Percentiles rank a stretch among this genome's conserved stretches.
These are phyloP conservation scores for Monotropa hypopitys DNA, from an alignment of 179 eudicot species.

Conservation along the genomic window DNA sequence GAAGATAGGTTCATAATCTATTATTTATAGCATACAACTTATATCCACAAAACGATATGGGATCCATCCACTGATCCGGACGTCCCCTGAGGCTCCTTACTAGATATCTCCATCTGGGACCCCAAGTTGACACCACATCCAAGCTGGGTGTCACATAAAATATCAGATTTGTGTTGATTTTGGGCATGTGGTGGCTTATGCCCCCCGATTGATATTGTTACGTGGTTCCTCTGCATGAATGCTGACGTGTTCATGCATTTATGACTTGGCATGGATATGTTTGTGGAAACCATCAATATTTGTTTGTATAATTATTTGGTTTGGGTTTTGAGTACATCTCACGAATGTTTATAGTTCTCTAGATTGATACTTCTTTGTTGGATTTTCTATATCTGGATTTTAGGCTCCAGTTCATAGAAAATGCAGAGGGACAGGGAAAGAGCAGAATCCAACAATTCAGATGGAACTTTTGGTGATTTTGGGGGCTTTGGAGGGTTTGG, in stretches of 20 bases:
- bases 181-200: neutral
- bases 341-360: neutral
- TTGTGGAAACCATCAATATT: neutral
- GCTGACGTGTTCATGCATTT: neutral
- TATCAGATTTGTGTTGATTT: neutral
- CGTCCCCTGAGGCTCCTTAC: no score
- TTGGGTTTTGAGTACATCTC: neutral
- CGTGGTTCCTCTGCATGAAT: neutral
- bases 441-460: constrained; percentile 12
- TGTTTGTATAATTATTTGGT: neutral
- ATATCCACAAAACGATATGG: no score
- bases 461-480: constrained; percentile 28
- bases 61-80: no score
- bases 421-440: constrained; percentile 41
- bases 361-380: neutral
- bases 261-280: neutral
- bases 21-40: no score
- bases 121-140: no score
- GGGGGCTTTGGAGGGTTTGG: constrained; percentile 31
- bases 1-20: no score
- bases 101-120: no score
- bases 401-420: constrained; percentile 1
- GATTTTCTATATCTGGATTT: neutral
- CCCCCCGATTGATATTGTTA: neutral
- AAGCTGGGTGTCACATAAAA: neutral